These are phyloP conservation scores for Rhizoctonia solani DNA, from an alignment of 1,284 basidiomycete genomes.

Conservation along the genomic window DNA sequence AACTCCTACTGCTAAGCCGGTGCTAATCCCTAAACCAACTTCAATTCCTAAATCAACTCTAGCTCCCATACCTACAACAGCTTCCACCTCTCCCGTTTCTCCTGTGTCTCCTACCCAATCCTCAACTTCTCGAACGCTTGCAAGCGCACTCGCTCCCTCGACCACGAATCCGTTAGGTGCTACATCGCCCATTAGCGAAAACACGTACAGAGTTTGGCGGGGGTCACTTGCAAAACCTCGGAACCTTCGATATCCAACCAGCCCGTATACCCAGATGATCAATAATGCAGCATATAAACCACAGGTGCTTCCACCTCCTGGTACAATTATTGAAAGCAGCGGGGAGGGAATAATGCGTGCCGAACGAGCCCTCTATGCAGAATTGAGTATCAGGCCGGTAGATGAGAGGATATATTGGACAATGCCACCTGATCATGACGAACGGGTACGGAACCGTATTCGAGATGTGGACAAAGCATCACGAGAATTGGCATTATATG, in stretches of 20 bases:
- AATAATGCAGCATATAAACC: slow-evolving; percentile 14
- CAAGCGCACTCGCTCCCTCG: background rate
- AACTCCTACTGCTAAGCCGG: no score
- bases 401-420: slow-evolving; percentile 37
- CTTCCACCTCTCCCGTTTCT: no score
- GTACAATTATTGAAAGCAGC: slow-evolving; percentile 31
- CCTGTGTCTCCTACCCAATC: no score
- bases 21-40: no score
- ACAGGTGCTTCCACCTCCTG: slow-evolving; percentile 3
- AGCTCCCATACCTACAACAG: background rate
- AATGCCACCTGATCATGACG: slow-evolving; percentile 37
- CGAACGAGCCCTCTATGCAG: slow-evolving; percentile 9
- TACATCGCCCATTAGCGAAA: background rate
- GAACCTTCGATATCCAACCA: background rate
- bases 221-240: slow-evolving; percentile 5
- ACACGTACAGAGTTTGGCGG: slow-evolving; percentile 17
- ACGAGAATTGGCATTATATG: slow-evolving; percentile 35
- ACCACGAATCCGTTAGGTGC: background rate
- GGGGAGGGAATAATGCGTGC: slow-evolving; percentile 28
- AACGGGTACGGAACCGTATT: slow-evolving; percentile 34
- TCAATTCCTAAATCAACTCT: no score
- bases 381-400: slow-evolving; percentile 20
- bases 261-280: slow-evolving; percentile 17
- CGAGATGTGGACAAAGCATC: slow-evolving; percentile 33
- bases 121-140: slow-evolving; percentile 13